Evolutionary conservation across 2,329 filamentous ascomycete species (phyloP).

Genomic region (Neophaeococcomyces mojaviensis): DNA sequence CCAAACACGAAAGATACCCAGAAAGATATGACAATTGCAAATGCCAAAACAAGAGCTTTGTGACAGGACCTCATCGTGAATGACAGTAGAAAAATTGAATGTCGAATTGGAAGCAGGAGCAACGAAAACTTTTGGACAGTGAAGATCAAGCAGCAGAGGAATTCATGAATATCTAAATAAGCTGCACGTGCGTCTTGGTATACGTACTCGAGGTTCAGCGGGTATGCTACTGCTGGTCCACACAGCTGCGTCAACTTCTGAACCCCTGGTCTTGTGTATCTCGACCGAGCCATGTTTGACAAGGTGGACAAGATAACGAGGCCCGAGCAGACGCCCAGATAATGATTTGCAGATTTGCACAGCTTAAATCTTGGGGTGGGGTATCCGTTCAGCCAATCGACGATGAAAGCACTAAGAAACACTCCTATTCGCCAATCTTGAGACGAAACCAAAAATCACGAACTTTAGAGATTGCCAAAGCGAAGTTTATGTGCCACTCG

Average conservation of each 20-base stretch:
- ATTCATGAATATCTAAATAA: neutral
- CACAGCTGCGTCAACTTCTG: neutral
- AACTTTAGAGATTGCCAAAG: neutral
- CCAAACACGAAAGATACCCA: constrained; percentile 8
- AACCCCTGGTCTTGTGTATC: neutral
- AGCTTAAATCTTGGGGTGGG: neutral
- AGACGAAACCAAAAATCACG: too few relatives aligned
- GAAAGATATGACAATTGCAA: constrained; percentile 3
- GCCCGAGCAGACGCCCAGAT: neutral
- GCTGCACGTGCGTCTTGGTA: neutral
- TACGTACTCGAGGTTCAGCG: neutral
- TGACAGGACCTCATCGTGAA: constrained; percentile 5
- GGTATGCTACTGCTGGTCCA: neutral
- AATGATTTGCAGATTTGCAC: constrained; percentile 7
- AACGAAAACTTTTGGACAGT: too few relatives aligned
- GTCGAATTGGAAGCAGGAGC: too few relatives aligned
- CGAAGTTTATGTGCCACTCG: neutral
- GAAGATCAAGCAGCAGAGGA: neutral
- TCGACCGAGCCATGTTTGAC: neutral
- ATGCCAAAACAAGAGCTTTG: constrained; percentile 3
- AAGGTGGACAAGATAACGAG: neutral
- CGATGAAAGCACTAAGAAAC: neutral
- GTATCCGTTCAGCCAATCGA: neutral
- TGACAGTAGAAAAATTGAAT: neutral
- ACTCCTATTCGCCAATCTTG: neutral